phyloP scores from a whole-genome alignment of 306 rosid genomes.

The Sphenostylis stenocarpa region DNA sequence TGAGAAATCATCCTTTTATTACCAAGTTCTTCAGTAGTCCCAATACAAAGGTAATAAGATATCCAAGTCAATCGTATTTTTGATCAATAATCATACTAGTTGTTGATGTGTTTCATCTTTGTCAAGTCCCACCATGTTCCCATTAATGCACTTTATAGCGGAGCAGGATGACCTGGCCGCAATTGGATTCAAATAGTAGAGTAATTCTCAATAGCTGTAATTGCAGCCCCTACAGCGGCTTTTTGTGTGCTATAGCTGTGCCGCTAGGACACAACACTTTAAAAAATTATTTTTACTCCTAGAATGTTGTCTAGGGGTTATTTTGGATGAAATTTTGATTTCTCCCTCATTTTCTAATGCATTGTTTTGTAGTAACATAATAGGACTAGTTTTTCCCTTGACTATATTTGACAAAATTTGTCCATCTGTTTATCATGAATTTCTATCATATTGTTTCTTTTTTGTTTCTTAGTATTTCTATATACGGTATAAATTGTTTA shows the following conservation, averaged over 20 bases:
- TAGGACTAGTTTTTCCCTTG: neutral
- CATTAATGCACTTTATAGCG: neutral
- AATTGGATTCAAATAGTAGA: neutral
- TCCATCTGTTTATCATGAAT: neutral
- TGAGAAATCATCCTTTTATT: conserved; percentile 61
- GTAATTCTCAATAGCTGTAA: neutral
- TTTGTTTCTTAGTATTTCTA: no score
- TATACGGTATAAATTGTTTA: no score
- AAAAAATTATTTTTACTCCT: neutral
- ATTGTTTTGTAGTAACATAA: neutral
- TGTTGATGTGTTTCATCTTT: neutral
- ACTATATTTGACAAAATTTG: neutral
- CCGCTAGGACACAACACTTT: neutral
- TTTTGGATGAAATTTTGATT: neutral
- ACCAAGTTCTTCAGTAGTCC: conserved; percentile 56
- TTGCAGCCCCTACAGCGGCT: neutral
- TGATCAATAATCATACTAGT: neutral
- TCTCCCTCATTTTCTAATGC: neutral
- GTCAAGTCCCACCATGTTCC: neutral
- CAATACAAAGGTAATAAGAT: conserved; percentile 55
- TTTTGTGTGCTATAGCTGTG: neutral
- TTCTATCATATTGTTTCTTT: no score
- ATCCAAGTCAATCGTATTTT: neutral
- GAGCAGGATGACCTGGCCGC: neutral
- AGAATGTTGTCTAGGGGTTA: neutral